Percentiles rank a stretch among this genome's conserved stretches.
Evolutionary conservation across 495 filamentous ascomycete species (phyloP).

Genomic region (Sabuloglossum arenarium): DNA sequence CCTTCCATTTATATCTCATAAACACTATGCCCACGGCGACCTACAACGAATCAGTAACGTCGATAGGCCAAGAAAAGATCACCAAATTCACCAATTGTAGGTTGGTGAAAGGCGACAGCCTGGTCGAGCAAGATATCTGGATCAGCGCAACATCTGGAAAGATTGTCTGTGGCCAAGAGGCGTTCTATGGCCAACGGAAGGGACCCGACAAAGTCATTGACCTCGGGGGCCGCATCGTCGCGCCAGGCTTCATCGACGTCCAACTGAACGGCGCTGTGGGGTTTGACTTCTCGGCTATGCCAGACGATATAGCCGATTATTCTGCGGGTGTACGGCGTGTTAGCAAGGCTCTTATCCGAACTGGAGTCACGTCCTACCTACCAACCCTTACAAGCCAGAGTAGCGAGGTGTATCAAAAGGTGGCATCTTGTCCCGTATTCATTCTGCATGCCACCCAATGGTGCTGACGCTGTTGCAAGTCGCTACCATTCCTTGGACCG

Average conservation of each 20-base stretch:
- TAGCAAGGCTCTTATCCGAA: conserved; percentile 45
- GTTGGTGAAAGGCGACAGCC: conserved; percentile 35
- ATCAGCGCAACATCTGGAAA: conserved; percentile 54
- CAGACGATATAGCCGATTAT: conserved; percentile 41
- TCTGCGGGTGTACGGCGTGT: conserved; percentile 40
- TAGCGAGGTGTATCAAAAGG: conserved; percentile 45
- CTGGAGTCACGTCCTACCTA: conserved; percentile 68
- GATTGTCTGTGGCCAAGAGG: conserved; percentile 50
- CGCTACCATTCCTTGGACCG: conserved; percentile 51
- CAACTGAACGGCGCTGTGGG: conserved; percentile 75
- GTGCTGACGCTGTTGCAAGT: conserved; percentile 18
- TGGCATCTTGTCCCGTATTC: conserved; percentile 7
- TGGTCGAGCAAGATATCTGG: conserved; percentile 60
- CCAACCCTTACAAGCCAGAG: conserved; percentile 55
- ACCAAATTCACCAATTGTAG: conserved; percentile 74
- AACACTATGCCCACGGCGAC: not conserved
- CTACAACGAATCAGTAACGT: conserved; percentile 3
- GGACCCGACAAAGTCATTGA: conserved; percentile 40
- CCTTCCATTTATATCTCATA: not conserved
- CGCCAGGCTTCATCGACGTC: conserved; percentile 66
- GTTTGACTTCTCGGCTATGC: conserved; percentile 61
- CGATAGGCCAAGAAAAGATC: conserved; percentile 24
- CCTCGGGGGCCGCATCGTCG: conserved; percentile 55
- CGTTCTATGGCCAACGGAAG: conserved; percentile 50
- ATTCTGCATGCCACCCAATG: not conserved